Base-by-base conservation (phyloP, 495 filamentous ascomycete genomes). In the Hypoxylon fragiforme region DNA sequence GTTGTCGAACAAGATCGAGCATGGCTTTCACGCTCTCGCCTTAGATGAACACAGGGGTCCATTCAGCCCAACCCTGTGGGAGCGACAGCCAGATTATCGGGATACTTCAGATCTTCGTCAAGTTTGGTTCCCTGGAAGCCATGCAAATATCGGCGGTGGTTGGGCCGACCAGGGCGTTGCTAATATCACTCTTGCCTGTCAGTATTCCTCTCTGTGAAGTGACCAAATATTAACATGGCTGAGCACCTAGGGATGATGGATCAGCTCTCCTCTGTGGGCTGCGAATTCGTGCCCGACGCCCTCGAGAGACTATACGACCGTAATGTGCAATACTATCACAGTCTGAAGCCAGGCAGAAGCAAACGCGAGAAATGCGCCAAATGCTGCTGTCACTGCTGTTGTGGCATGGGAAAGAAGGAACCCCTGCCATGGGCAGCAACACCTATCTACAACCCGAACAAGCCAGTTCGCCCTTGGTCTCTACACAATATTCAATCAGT, bases 11-110 rank as follows among this genome's bases (percentile, higher is more conserved):
- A 70, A 70, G 42, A 79, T 89, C 9, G 80, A 87, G 48, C 78
- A 88, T 59, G 86, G 83, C 7, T 89, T 89, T 55, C 87, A 90
- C 54, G 86, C 86, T 2, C 73, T 90, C n/a, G 86, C 85, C 0
- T 71, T 90, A 1, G 86, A 90, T 54, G 87, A 90, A 66, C 72
- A 78, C 31, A 81, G 86, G 8, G 67, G 71, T 4, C 77, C 83
- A 1, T 90, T 88, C 51, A 73, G 79, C 3, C 87, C 87, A 8
- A 79, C 85, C 3, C 58, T 90, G 0, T 89, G 84, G 86, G 75
- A 79, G 54, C 61, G 68, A 6, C 67, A 60, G 8, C 54, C 54
- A 2, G 50, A 65, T 12, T 64, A 69, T 45, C 62, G 67, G n/a
- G 62, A 69, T 14, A 65, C 60, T 11, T 80, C 76, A 38, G 70